phyloP scores from a whole-genome alignment of 2,329 filamentous ascomycete genomes.

The Colletotrichum eremochloae region DNA sequence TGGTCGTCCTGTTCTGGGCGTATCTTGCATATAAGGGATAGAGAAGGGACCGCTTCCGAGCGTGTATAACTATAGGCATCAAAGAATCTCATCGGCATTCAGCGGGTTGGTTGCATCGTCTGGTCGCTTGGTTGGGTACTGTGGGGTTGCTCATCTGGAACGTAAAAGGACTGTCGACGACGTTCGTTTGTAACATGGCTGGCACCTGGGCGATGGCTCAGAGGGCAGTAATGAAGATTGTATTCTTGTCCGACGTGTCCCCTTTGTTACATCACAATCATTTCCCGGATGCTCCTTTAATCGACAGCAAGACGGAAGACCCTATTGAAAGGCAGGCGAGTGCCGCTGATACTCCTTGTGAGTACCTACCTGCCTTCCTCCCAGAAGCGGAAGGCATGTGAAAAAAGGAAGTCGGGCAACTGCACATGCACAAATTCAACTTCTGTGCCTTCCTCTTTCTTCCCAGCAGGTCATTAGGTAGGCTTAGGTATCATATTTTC shows the following conservation, averaged over 20 bases:
- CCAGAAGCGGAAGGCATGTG: background rate
- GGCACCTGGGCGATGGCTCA: constrained; percentile 6
- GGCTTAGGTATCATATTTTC: background rate
- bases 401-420: background rate
- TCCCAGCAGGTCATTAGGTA: background rate
- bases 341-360: background rate
- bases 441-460: background rate
- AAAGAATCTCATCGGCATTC: constrained; percentile 10
- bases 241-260: background rate
- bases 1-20: constrained; percentile 74
- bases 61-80: constrained; percentile 25
- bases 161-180: constrained; percentile 27
- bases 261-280: background rate
- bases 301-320: background rate
- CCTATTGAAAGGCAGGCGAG: background rate
- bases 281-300: background rate
- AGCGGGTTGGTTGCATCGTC: constrained; percentile 37
- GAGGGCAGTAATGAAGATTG: constrained; percentile 1
- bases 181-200: constrained; percentile 21
- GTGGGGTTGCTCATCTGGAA: background rate
- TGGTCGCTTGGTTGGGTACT: constrained; percentile 18
- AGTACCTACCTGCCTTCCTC: background rate
- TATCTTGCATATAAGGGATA: constrained; percentile 76
- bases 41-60: constrained; percentile 32
- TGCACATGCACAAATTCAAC: background rate